Evolutionary conservation across 2,329 filamentous ascomycete genomes (phyloP).

Genomic region (Hawksworthiomyces lignivorus): DNA sequence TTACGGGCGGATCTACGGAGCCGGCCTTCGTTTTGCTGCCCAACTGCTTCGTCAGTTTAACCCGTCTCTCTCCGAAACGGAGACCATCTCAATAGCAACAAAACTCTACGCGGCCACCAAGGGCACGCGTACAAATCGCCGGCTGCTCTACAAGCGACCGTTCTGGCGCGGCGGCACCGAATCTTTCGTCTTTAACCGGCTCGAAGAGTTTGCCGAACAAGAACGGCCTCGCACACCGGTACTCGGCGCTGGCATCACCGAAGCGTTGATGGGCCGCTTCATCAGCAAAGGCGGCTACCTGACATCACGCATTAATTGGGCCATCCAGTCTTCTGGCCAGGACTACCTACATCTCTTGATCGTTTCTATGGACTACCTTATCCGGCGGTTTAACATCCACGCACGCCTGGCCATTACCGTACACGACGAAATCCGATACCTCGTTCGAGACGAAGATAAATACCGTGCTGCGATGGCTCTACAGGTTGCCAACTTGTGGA

Average conservation of each 20-base stretch:
- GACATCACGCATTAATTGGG: slow-evolving; percentile 97
- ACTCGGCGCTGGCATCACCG: slow-evolving; percentile 88
- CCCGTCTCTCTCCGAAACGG: slow-evolving; percentile 66
- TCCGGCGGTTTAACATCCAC: slow-evolving; percentile 73
- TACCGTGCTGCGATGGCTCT: slow-evolving; percentile 88
- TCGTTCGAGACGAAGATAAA: slow-evolving; percentile 76
- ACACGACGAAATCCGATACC: slow-evolving; percentile 93
- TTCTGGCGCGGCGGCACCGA: slow-evolving; percentile 98
- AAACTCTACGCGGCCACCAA: slow-evolving; percentile 86
- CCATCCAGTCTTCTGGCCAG: slow-evolving; percentile 93
- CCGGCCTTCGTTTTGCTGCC: slow-evolving; percentile 85
- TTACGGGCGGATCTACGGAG: slow-evolving; percentile 98
- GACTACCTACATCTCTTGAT: slow-evolving; percentile 95
- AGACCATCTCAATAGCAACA: slow-evolving; percentile 68
- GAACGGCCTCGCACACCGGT: slow-evolving; percentile 85
- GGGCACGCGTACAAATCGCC: slow-evolving; percentile 74
- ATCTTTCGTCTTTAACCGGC: slow-evolving; percentile 95
- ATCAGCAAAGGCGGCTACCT: slow-evolving; percentile 87
- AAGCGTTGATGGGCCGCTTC: slow-evolving; percentile 83
- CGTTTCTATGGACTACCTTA: slow-evolving; percentile 88
- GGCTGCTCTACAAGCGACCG: slow-evolving; percentile 58
- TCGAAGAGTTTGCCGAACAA: slow-evolving; percentile 96
- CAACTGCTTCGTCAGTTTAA: slow-evolving; percentile 92
- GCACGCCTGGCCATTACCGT: slow-evolving; percentile 88
- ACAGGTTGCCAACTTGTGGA: slow-evolving; percentile 93